These are phyloP conservation scores for Prunus padus DNA, from an alignment of 306 rosid genomes.

Conservation along the genomic window DNA sequence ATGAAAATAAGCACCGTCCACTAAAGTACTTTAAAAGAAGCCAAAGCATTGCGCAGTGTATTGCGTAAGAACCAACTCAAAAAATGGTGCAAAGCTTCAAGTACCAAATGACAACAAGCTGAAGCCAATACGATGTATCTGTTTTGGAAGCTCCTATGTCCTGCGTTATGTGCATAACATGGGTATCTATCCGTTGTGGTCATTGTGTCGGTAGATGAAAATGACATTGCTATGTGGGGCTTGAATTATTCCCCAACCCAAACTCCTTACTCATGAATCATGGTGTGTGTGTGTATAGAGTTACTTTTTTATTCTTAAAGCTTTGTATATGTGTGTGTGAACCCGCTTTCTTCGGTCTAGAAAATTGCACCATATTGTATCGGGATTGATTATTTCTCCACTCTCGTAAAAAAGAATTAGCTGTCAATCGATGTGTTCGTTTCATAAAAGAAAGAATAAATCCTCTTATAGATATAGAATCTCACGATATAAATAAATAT, in stretches of 20 bases:
- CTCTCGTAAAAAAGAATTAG: background rate
- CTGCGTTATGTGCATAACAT: background rate
- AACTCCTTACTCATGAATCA: background rate
- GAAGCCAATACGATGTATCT: slow-evolving; percentile 1
- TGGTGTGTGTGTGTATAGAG: background rate
- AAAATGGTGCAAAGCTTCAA: slow-evolving; percentile 2
- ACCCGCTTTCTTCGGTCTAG: background rate
- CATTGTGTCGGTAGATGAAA: background rate
- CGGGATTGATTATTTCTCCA: background rate
- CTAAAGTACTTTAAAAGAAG: background rate
- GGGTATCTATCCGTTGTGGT: background rate
- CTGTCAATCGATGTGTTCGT: background rate
- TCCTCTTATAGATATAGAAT: too few species aligned
- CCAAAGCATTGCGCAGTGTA: background rate
- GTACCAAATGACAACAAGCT: background rate
- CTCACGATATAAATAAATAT: too few species aligned
- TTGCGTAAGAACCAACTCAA: slow-evolving; percentile 9
- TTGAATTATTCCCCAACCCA: background rate
- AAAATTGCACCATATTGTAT: too few species aligned
- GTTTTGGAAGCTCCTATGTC: background rate
- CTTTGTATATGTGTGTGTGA: background rate
- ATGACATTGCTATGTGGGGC: background rate
- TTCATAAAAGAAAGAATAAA: too few species aligned
- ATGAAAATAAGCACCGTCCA: slow-evolving; percentile 22
- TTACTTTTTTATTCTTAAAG: background rate